A percentile compares a stretch with the other conserved stretches of the same genome.
Evolutionary conservation across 768 basidiomycete species (phyloP).

Genomic region (Tulasnella sp.): DNA sequence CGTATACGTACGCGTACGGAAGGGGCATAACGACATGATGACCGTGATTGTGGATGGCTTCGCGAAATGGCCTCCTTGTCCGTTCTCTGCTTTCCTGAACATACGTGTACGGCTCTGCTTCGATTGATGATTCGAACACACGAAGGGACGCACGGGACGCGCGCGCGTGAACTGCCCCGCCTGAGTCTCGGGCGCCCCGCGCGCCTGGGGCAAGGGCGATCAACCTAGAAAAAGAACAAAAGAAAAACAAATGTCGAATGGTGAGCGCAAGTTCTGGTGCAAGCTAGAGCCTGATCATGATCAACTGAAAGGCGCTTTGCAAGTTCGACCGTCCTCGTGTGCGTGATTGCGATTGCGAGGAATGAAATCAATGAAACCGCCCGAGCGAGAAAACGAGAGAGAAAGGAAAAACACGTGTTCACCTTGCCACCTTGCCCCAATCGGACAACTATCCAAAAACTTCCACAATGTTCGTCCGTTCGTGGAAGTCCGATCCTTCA

Average conservation of each 20-base stretch:
- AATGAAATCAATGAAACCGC: not conserved
- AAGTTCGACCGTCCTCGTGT: not conserved
- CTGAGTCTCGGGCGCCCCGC: not conserved
- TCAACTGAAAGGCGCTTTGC: not conserved
- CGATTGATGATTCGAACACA: not conserved
- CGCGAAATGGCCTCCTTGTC: conserved; percentile 1
- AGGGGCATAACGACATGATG: not conserved
- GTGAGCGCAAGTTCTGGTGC: not conserved
- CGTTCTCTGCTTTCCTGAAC: not conserved
- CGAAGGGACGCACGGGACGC: not conserved
- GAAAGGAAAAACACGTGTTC: conserved; percentile 11
- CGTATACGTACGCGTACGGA: not conserved
- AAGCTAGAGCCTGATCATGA: not conserved
- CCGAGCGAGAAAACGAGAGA: not conserved
- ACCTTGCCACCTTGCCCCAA: not conserved
- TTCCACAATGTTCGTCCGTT: not conserved
- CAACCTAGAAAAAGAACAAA: not conserved
- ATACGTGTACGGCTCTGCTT: not conserved
- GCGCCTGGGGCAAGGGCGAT: not conserved
- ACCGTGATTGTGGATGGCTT: not conserved
- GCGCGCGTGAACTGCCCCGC: not conserved
- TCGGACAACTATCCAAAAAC: not conserved
- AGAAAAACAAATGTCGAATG: not conserved
- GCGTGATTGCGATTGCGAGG: not conserved
- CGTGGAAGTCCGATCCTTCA: not conserved